These are phyloP conservation scores for Didymella pomorum DNA, from an alignment of 2,329 filamentous ascomycete genomes.

Conservation along the genomic window DNA sequence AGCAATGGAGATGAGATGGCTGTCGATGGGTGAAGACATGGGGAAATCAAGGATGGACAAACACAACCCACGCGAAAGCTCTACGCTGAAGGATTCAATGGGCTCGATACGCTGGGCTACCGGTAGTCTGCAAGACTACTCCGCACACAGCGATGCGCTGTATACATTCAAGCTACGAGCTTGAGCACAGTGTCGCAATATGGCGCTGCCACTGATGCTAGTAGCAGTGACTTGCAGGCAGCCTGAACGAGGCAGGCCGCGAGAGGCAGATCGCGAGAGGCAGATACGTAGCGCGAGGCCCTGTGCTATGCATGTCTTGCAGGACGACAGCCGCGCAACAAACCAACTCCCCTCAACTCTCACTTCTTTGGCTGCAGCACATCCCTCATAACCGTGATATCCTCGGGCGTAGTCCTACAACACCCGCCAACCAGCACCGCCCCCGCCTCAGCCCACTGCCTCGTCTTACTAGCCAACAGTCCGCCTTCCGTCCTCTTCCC, in stretches of 20 bases:
- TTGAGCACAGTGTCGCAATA: not conserved
- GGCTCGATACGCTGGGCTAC: not conserved
- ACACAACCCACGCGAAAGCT: not conserved
- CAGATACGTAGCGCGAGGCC: not conserved
- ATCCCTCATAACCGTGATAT: constrained; percentile 48
- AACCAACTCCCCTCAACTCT: not conserved
- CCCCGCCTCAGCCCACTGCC: constrained; percentile 48
- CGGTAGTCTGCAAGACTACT: not conserved
- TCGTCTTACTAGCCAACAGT: constrained; percentile 38
- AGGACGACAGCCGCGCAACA: not conserved
- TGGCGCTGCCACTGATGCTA: not conserved
- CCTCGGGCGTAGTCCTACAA: constrained; percentile 55
- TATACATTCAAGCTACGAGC: not conserved
- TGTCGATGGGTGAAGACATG: constrained; percentile 29
- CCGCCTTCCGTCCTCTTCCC: constrained; percentile 36
- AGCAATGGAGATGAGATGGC: constrained; percentile 27
- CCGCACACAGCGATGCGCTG: not conserved
- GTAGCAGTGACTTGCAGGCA: too few species aligned
- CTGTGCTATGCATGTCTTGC: not conserved
- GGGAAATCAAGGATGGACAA: not conserved
- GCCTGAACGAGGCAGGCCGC: not conserved
- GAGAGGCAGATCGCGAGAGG: not conserved
- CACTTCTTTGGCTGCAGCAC: constrained; percentile 25
- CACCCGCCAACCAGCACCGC: constrained; percentile 58
- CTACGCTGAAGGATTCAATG: not conserved